Evolutionary conservation across 352 stramenopile species (phyloP), one percentile per base, ranked within the genome.

Genomic region (Phytophthora constricta): DNA sequence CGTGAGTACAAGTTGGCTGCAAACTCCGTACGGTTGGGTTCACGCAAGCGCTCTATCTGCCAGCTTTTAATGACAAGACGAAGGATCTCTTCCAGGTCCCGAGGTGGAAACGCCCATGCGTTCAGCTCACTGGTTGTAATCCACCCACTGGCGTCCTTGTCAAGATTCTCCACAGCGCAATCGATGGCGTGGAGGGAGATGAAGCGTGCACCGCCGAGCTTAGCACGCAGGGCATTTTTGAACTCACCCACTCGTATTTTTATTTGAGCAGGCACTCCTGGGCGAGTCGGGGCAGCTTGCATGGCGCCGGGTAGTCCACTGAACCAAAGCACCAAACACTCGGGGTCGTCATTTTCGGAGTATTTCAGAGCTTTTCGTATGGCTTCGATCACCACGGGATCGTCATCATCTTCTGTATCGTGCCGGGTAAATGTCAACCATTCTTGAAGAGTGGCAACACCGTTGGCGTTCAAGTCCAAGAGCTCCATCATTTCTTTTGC

Each of bases 71-170:
- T 66, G 39, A 90, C 60, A 3, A 86, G 25, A 7, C 61, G 56
- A 22, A 80, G 54, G n/a, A 92, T 54, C 46, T 89, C 84, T 62
- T 92, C 82, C 1, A 92, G 62, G 27, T 91, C 82, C 34, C 84
- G 82, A 28, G 74, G 49, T 17, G 86, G 84, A 31, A 81, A 84
- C 14, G 80, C 50, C 84, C 86, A 94, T 1, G 27, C 9, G 5
- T 48, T 62, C 4, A 94, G 57, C 47, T 92, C 84, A 19, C 45
- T 58, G 5, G 82, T 87, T 10, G 86, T 90, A 54, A 94, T 79
- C 82, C 82, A 92, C 10, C 80, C 80, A 28, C 86, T 94, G 11
- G 51, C 48, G 51, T 92, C 79, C 7, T 64, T 76, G 56, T 94
- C 82, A 4, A 92, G 63, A 22, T 55, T 66, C n/a, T 75, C 69